Evolutionary conservation across 2,329 filamentous ascomycete genomes (phyloP).

Genomic region (Scopulariopsis brevicaulis): DNA sequence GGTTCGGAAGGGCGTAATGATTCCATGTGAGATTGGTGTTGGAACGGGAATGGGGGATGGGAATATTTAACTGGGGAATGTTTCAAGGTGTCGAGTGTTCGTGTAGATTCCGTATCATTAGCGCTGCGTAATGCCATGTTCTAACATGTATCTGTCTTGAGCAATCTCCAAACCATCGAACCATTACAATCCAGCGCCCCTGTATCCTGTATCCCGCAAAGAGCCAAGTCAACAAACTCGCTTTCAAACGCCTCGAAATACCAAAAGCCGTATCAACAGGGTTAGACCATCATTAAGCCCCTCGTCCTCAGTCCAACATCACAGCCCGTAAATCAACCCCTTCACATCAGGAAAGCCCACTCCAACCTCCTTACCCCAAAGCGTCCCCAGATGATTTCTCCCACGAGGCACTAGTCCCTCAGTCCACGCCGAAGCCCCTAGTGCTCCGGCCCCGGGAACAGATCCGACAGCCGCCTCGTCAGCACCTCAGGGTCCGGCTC

Average conservation of each 20-base stretch:
- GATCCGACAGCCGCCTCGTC: conserved; percentile 23
- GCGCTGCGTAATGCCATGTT: background rate
- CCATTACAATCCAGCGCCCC: background rate
- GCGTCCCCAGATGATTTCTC: too few species aligned
- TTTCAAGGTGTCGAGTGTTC: too few species aligned
- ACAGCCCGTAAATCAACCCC: background rate
- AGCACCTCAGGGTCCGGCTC: conserved; percentile 32
- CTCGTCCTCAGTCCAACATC: background rate
- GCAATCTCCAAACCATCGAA: background rate
- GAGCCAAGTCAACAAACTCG: background rate
- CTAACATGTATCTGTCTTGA: background rate
- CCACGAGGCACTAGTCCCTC: background rate
- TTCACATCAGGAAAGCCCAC: background rate
- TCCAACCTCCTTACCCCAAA: too few species aligned
- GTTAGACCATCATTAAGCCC: background rate
- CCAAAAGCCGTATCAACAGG: background rate
- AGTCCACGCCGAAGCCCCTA: background rate
- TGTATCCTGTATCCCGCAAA: background rate
- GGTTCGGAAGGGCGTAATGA: background rate
- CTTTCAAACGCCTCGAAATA: background rate
- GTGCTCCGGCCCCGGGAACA: conserved; percentile 4
- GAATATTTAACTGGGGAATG: too few species aligned
- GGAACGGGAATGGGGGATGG: background rate
- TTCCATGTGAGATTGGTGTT: background rate
- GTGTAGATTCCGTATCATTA: background rate